Evolutionary conservation across 352 stramenopile species (phyloP).

Genomic region (Globisporangium mamillatum): DNA sequence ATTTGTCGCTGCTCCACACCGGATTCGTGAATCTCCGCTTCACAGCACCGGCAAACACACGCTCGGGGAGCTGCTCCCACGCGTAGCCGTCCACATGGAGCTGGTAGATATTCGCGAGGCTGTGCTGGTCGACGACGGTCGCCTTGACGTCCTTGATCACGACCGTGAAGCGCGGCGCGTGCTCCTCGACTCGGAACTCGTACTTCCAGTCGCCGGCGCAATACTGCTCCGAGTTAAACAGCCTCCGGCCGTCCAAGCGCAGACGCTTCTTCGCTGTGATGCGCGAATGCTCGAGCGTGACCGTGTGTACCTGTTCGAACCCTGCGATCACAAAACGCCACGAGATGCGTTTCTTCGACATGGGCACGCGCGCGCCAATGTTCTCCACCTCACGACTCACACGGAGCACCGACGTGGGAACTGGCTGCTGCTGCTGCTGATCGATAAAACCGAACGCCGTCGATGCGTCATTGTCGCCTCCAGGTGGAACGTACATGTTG

Average conservation of each 20-base stretch:
- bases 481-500: not conserved
- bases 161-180: conserved; percentile 47
- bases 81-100: conserved; percentile 55
- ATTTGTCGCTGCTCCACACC: conserved; percentile 80
- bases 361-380: conserved; percentile 71
- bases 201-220: conserved; percentile 69
- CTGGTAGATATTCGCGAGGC: conserved; percentile 69
- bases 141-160: conserved; percentile 73
- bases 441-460: not conserved
- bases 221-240: conserved; percentile 73
- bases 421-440: not conserved
- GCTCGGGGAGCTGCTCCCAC: conserved; percentile 68
- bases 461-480: not conserved
- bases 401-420: conserved; percentile 35
- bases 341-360: conserved; percentile 85
- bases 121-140: conserved; percentile 66
- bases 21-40: conserved; percentile 27
- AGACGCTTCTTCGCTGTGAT: conserved; percentile 83
- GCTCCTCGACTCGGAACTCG: conserved; percentile 56
- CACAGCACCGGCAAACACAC: conserved; percentile 32
- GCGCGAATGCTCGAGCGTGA: conserved; percentile 83
- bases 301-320: conserved; percentile 76
- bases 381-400: conserved; percentile 78
- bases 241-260: conserved; percentile 69
- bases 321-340: conserved; percentile 81